Conservation (phyloP, 345 rosid species). For the Salix dunnii region DNA sequence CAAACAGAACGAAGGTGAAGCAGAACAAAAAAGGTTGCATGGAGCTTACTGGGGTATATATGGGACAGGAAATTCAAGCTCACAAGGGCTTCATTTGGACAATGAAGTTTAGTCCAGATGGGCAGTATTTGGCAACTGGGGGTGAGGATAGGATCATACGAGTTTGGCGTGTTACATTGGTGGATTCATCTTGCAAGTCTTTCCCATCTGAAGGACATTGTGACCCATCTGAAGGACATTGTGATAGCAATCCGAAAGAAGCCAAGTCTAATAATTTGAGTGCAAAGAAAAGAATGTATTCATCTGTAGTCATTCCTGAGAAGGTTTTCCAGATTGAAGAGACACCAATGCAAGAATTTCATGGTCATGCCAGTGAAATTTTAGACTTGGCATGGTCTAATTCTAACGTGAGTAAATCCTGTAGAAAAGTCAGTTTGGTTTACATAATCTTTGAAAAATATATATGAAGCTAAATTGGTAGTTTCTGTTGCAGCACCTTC, state of each 20-base stretch:
- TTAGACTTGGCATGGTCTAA: slow-evolving; percentile 83
- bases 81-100: slow-evolving; percentile 68
- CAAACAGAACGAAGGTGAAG: slow-evolving; percentile 52
- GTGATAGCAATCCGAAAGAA: slow-evolving; percentile 7
- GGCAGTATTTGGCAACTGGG: slow-evolving; percentile 70
- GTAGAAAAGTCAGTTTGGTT: not conserved
- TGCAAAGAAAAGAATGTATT: slow-evolving; percentile 27
- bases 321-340: slow-evolving; percentile 64
- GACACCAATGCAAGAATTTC: slow-evolving; percentile 65
- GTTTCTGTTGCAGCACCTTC: slow-evolving; percentile 52
- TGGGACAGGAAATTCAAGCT: slow-evolving; percentile 64
- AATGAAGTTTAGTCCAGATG: slow-evolving; percentile 88
- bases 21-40: slow-evolving; percentile 54
- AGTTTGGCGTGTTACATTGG: slow-evolving; percentile 58
- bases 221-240: slow-evolving; percentile 17
- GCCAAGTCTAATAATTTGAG: slow-evolving; percentile 7
- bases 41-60: slow-evolving; percentile 65
- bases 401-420: slow-evolving; percentile 57
- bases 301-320: slow-evolving; percentile 54
- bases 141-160: slow-evolving; percentile 81
- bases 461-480: not conserved
- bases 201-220: slow-evolving; percentile 26
- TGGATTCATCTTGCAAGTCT: slow-evolving; percentile 32
- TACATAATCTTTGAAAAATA: not conserved
- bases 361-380: slow-evolving; percentile 65